Percentiles rank a stretch among this genome's conserved stretches.
phyloP scores from a whole-genome alignment of 2,329 filamentous ascomycete genomes.

The Claviceps arundinis region DNA sequence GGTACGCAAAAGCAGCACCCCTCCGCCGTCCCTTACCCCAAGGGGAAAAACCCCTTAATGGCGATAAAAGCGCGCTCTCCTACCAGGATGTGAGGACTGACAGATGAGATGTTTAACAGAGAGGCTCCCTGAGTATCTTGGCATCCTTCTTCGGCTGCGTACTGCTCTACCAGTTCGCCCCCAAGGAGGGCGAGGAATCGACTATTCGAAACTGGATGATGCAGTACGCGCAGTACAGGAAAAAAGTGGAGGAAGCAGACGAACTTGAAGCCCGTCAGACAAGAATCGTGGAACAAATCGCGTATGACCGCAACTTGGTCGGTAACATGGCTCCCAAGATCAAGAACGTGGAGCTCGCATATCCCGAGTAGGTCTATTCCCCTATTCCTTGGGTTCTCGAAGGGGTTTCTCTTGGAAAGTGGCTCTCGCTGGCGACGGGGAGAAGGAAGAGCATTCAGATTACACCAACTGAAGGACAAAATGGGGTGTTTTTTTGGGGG shows the following conservation, averaged over 20 bases:
- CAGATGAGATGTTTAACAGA: conserved; percentile 20
- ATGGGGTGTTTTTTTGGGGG: not conserved
- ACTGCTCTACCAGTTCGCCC: conserved; percentile 35
- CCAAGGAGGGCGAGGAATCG: conserved; percentile 37
- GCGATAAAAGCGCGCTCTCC: not conserved
- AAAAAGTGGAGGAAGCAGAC: conserved; percentile 36
- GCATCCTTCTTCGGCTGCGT: conserved; percentile 30
- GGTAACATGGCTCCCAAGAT: conserved; percentile 29
- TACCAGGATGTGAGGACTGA: not conserved
- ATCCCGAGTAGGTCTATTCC: conserved; percentile 39
- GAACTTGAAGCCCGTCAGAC: conserved; percentile 35
- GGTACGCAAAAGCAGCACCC: conserved; percentile 28
- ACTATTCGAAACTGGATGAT: conserved; percentile 31
- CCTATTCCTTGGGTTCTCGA: too few relatives aligned
- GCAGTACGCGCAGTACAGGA: conserved; percentile 29
- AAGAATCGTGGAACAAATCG: conserved; percentile 39
- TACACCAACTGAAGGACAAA: not conserved
- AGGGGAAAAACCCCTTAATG: too few relatives aligned
- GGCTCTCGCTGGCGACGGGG: too few relatives aligned
- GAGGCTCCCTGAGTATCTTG: conserved; percentile 33
- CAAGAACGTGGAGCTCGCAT: conserved; percentile 37
- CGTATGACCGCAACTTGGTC: conserved; percentile 43
- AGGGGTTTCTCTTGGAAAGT: too few relatives aligned
- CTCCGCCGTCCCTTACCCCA: too few relatives aligned
- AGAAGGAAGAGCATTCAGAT: too few relatives aligned